These are phyloP conservation scores for Globisporangium parvum DNA, from an alignment of 352 stramenopile genomes.

Conservation along the genomic window DNA sequence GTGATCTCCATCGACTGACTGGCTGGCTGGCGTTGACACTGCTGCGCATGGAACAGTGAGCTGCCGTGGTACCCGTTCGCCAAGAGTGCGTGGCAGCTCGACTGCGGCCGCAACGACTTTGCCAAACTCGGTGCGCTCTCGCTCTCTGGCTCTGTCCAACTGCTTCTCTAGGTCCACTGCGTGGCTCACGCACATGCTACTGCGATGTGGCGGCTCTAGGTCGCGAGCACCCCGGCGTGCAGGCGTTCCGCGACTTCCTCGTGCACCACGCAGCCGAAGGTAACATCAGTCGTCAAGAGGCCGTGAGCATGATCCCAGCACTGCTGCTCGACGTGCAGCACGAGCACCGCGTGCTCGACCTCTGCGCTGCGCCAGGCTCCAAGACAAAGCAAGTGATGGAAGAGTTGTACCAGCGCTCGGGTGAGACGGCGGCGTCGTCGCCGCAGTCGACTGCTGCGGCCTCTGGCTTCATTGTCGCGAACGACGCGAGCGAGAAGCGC, in stretches of 20 bases:
- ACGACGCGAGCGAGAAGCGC: constrained; percentile 94
- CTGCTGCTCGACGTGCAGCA: constrained; percentile 92
- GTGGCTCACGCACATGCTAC: too few relatives aligned
- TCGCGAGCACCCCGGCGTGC: constrained; percentile 47
- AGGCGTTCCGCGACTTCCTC: constrained; percentile 91
- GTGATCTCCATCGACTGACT: neutral
- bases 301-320: constrained; percentile 96
- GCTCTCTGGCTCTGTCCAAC: too few relatives aligned
- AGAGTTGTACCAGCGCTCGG: constrained; percentile 19
- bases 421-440: too few relatives aligned
- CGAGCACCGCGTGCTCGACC: constrained; percentile 68
- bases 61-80: constrained; percentile 56
- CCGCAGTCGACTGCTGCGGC: neutral
- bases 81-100: constrained; percentile 65
- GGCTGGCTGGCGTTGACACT: neutral
- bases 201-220: constrained; percentile 18
- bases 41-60: constrained; percentile 20
- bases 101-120: constrained; percentile 60
- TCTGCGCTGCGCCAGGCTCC: constrained; percentile 93
- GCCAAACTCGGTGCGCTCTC: constrained; percentile 48
- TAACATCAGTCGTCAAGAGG: constrained; percentile 95
- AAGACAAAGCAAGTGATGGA: constrained; percentile 99
- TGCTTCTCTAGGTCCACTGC: too few relatives aligned
- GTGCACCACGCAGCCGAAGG: constrained; percentile 87
- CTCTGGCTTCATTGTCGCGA: constrained; percentile 90